Evolutionary conservation across 345 rosid genomes (phyloP).

Genomic region (Cochlearia excelsa): DNA sequence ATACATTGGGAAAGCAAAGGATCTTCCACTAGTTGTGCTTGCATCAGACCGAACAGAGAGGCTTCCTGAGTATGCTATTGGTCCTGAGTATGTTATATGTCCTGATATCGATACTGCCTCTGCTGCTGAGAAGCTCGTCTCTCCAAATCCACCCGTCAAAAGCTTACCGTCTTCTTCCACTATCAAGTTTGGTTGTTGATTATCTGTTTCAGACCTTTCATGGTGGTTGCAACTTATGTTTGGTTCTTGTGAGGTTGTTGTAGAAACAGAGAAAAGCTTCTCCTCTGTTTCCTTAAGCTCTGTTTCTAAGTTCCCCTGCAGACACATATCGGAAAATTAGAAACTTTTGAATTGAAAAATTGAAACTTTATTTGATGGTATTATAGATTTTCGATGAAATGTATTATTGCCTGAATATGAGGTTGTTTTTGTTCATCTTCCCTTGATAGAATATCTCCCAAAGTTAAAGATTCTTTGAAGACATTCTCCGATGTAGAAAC

Average conservation of each 20-base stretch:
- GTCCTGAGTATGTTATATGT: conserved; percentile 63
- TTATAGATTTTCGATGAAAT: background rate
- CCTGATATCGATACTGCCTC: conserved; percentile 55
- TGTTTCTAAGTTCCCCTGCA: conserved; percentile 22
- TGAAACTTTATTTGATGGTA: background rate
- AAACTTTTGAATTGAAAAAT: background rate
- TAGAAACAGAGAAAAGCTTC: conserved; percentile 17
- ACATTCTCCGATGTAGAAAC: conserved; percentile 19
- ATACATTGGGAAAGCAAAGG: conserved; percentile 93
- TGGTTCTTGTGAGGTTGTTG: conserved; percentile 18
- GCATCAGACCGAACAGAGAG: conserved; percentile 82
- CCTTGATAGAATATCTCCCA: conserved; percentile 46
- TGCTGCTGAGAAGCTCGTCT: conserved; percentile 72
- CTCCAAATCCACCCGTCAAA: conserved; percentile 43
- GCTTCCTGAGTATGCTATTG: conserved; percentile 61
- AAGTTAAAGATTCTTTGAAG: conserved; percentile 35
- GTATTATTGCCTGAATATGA: conserved; percentile 23
- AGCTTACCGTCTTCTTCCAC: conserved; percentile 28
- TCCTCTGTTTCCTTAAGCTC: conserved; percentile 14
- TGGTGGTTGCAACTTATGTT: conserved; percentile 2
- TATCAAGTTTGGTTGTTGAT: conserved; percentile 4
- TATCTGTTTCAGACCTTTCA: conserved; percentile 23
- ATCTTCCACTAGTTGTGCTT: conserved; percentile 88
- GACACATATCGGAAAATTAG: conserved; percentile 14
- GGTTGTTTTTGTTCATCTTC: conserved; percentile 20